Conservation (phyloP, 345 rosid species). For the Citrus maxima region DNA sequence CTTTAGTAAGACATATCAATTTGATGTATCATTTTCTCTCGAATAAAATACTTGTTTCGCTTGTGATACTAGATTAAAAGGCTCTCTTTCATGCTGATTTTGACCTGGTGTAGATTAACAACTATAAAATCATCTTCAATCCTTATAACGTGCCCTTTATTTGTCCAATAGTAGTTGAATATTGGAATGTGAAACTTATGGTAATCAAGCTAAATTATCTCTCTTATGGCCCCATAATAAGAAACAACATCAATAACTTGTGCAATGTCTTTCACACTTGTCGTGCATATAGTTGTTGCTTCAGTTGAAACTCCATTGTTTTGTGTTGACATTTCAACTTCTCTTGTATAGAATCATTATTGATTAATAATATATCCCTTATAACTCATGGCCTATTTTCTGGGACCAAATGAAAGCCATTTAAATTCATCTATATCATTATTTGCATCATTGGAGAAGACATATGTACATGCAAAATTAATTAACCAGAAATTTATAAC, state of each 20-base stretch:
- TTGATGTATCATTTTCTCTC: not conserved
- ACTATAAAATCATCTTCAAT: not conserved
- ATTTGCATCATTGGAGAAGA: not conserved
- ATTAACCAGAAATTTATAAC: no score
- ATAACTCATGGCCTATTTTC: not conserved
- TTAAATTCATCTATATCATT: not conserved
- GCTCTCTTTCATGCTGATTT: not conserved
- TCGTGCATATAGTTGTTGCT: rapidly evolving
- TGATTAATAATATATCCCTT: not conserved
- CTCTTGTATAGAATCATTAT: not conserved
- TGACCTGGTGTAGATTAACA: not conserved
- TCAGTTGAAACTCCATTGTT: not conserved
- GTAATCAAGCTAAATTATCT: not conserved
- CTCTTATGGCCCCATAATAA: not conserved
- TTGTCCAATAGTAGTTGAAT: not conserved
- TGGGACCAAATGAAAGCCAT: not conserved
- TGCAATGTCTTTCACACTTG: not conserved
- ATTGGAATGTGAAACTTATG: not conserved
- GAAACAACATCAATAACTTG: not conserved
- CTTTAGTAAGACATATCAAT: not conserved
- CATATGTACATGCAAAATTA: no score
- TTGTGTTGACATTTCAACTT: not conserved
- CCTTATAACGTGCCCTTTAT: not conserved
- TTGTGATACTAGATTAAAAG: not conserved
- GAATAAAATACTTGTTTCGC: not conserved